phyloP scores from a whole-genome alignment of 2,329 filamentous ascomycete genomes.

The Aspergillus sp. region DNA sequence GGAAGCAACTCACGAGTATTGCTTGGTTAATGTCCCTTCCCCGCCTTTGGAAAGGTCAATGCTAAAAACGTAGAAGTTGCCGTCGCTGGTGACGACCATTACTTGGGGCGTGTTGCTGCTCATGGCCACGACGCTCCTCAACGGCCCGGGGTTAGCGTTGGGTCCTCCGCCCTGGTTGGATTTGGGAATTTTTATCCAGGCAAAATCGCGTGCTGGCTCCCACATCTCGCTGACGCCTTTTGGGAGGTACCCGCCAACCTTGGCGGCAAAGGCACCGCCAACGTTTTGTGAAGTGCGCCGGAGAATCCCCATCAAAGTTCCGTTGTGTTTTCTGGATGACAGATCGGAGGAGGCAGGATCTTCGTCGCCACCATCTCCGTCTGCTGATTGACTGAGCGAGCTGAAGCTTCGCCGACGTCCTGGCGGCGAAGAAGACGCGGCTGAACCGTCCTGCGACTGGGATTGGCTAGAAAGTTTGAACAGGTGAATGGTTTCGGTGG shows the following conservation, averaged over 20 bases:
- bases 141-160: constrained; percentile 55
- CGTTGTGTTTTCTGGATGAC: constrained; percentile 59
- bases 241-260: constrained; percentile 88
- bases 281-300: constrained; percentile 95
- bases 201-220: constrained; percentile 94
- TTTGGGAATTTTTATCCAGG: constrained; percentile 91
- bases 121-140: constrained; percentile 95
- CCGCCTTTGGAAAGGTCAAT: constrained; percentile 94
- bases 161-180: constrained; percentile 43
- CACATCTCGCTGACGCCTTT: constrained; percentile 96
- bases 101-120: constrained; percentile 92
- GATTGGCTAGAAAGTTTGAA: constrained; percentile 71
- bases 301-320: constrained; percentile 86
- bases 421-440: constrained; percentile 30
- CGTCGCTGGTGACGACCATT: constrained; percentile 97
- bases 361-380: constrained; percentile 36
- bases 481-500: constrained; percentile 94
- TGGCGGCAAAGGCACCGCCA: constrained; percentile 83
- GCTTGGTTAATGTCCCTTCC: constrained; percentile 87
- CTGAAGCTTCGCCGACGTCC: constrained; percentile 32
- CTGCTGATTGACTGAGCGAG: constrained; percentile 33
- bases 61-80: constrained; percentile 91
- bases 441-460: constrained; percentile 32
- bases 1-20: constrained; percentile 78
- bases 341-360: constrained; percentile 41